A percentile compares a stretch with the other conserved stretches of the same genome.
These are phyloP conservation scores for Globisporangium uncinulatum DNA, from an alignment of 352 stramenopile genomes.

Conservation along the genomic window DNA sequence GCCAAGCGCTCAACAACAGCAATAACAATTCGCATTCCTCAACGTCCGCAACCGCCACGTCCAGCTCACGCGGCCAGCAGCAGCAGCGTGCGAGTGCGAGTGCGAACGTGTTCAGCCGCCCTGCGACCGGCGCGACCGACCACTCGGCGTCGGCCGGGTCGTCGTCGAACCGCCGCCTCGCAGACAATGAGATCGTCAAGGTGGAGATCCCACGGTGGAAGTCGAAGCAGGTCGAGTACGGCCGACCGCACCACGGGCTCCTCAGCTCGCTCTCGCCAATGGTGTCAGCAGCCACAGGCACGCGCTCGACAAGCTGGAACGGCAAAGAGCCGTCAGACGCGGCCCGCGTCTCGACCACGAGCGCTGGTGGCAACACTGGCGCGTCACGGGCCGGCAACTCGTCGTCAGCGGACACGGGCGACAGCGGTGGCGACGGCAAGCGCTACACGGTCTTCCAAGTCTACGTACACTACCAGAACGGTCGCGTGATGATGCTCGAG, in stretches of 20 bases:
- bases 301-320: conserved; percentile 44
- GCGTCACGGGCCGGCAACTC: conserved; percentile 1
- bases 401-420: conserved; percentile 11
- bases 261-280: conserved; percentile 29
- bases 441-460: conserved; percentile 77
- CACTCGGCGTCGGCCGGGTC: conserved; percentile 8
- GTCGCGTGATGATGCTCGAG: conserved; percentile 48
- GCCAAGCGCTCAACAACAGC: conserved; percentile 11
- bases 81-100: conserved; percentile 2
- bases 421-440: conserved; percentile 27
- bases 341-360: conserved; percentile 2
- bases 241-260: conserved; percentile 16
- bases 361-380: conserved; percentile 2
- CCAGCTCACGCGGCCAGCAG: conserved; percentile 1
- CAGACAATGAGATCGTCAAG: conserved; percentile 54
- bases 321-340: conserved; percentile 33
- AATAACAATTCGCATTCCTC: conserved; percentile 9
- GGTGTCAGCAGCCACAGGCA: conserved; percentile 11
- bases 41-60: conserved; percentile 1
- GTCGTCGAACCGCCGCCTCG: conserved; percentile 1
- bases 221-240: conserved; percentile 42
- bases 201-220: conserved; percentile 74
- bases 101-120: conserved; percentile 1
- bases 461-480: conserved; percentile 70
- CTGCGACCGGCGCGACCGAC: conserved; percentile 1